phyloP scores from a whole-genome alignment of 345 rosid species.

The Eucalyptus rudis region DNA sequence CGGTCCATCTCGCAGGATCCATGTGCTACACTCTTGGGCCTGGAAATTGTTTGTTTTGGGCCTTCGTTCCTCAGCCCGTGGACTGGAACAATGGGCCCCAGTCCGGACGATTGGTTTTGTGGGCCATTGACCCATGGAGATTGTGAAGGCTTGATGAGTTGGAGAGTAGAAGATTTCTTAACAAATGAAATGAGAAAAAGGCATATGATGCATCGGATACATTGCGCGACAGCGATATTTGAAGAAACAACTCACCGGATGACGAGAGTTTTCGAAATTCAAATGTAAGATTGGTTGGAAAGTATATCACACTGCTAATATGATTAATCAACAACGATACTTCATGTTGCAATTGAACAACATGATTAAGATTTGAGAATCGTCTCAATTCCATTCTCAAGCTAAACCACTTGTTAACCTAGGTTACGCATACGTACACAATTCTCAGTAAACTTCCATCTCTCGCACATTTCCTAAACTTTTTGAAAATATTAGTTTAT shows the following conservation, averaged over 20 bases:
- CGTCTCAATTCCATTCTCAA: not conserved
- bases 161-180: not conserved
- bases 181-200: not conserved
- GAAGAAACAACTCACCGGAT: not conserved
- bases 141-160: not conserved
- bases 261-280: not conserved
- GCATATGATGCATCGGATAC: not conserved
- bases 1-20: not conserved
- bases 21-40: not conserved
- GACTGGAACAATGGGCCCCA: not conserved
- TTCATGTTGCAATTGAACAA: not conserved
- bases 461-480: not conserved
- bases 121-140: not conserved
- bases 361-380: not conserved
- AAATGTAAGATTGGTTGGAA: not conserved
- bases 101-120: not conserved
- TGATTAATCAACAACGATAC: not conserved
- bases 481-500: not conserved
- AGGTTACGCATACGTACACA: not conserved
- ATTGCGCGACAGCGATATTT: not conserved
- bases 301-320: accelerated
- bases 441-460: not conserved
- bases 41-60: not conserved
- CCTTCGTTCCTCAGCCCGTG: not conserved
- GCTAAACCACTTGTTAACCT: not conserved